These are phyloP conservation scores for Leishmania arabica DNA, from an alignment of 208 protist species.

Conservation along the genomic window DNA sequence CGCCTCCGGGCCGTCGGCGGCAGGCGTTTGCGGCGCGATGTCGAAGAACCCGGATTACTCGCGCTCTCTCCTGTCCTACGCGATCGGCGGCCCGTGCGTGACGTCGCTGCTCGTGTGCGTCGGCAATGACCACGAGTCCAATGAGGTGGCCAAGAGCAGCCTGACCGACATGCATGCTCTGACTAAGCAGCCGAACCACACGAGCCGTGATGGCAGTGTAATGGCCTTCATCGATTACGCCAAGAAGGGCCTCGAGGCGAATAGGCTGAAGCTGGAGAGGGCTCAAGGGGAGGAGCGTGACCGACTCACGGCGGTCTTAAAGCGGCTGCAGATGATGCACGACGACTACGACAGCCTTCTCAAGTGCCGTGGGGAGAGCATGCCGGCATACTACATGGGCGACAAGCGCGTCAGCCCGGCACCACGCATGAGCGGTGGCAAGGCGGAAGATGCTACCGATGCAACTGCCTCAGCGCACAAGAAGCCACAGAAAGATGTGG, in stretches of 20 bases:
- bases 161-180: constrained; percentile 32
- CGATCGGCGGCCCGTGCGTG: constrained; percentile 53
- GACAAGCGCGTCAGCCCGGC: constrained; percentile 26
- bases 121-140: constrained; percentile 26
- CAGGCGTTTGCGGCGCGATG: constrained; percentile 31
- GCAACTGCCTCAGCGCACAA: neutral
- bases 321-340: constrained; percentile 31
- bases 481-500: neutral
- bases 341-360: constrained; percentile 37
- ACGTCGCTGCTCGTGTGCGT: constrained; percentile 42
- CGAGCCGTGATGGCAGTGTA: constrained; percentile 54
- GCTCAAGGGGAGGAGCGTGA: constrained; percentile 25
- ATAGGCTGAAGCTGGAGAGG: constrained; percentile 26
- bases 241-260: constrained; percentile 33
- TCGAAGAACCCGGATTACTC: constrained; percentile 45
- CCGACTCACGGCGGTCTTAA: constrained; percentile 18
- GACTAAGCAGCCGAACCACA: constrained; percentile 46
- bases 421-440: constrained; percentile 18
- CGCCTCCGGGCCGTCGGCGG: constrained; percentile 29
- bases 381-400: constrained; percentile 30
- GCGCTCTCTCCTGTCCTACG: constrained; percentile 55
- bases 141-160: constrained; percentile 21
- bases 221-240: constrained; percentile 47
- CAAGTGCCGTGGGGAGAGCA: constrained; percentile 22
- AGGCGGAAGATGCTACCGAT: constrained; percentile 10